Base-by-base conservation (phyloP, 441 rosid genomes). In the Erodium moschatum region DNA sequence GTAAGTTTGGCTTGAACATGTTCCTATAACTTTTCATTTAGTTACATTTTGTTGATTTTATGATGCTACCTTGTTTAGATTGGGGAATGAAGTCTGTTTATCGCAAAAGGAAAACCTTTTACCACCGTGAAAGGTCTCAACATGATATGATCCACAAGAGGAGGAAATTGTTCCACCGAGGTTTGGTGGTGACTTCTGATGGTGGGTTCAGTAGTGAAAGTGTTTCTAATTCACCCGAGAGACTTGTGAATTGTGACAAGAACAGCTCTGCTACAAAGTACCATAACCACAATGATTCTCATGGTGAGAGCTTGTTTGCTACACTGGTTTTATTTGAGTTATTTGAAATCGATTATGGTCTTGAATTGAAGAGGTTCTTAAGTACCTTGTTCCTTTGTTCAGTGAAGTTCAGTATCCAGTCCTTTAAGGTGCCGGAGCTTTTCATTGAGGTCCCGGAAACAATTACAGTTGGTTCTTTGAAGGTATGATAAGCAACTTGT, bases 321-420 rank as follows among this genome's bases (percentile, higher is more conserved):
- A 16, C 58, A 16, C 1, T 52, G 65, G 62, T n/a, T 15, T n/a
- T 50, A 40, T 16, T 69, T 29, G 50, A 61, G 63, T 71, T 10
- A 29, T 60, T 11, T 64, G 50, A 52, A 11, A 19, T 52, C 67
- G 65, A 6, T 62, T 56, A 33, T 8, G 4, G 62, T 64, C 50
- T 63, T 44, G 35, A 70, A 1, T 12, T 29, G 31, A 4, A 29
- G 31, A 29, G 1, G 73, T 67, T 73, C 77, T 79, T 50, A 83
- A 72, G 38, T 68, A 54, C 61, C 21, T 67, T 71, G 20, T 68
- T 77, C 72, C 73, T 73, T 72, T 77, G 50, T 73, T 64, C 87
- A 87, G 90, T 85, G 76, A 85, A 84, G 76, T 81, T 87, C 67
- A 83, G 87, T 85, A 85, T 85, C 42, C 83, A 84, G 79, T 85